A percentile compares a stretch with the other conserved stretches of the same genome.
These are phyloP conservation scores for Termitomyces sp. DNA, from an alignment of 768 basidiomycete genomes.

Conservation along the genomic window DNA sequence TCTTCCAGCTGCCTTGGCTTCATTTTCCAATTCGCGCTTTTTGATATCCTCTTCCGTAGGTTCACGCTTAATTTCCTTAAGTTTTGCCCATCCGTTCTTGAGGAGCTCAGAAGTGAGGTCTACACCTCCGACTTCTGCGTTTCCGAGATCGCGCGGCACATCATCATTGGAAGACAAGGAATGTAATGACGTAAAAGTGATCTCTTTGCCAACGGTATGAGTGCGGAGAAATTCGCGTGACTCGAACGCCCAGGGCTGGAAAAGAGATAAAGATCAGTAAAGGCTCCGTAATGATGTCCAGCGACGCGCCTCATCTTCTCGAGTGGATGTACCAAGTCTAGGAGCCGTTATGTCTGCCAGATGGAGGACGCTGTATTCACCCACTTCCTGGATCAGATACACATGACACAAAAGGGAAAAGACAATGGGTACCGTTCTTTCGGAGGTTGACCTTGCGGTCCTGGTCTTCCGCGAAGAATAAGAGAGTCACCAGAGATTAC, in stretches of 20 bases:
- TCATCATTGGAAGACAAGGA: conserved; percentile 75
- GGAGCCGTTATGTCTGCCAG: conserved; percentile 86
- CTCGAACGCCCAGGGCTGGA: conserved; percentile 85
- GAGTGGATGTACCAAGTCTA: conserved; percentile 70
- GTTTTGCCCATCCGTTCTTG: conserved; percentile 86
- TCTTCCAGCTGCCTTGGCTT: conserved; percentile 68
- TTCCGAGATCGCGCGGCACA: conserved; percentile 73
- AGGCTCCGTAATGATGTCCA: not conserved
- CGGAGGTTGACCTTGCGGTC: conserved; percentile 79
- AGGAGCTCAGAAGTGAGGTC: conserved; percentile 78
- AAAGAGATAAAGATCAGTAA: conserved; percentile 5
- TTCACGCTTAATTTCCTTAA: conserved; percentile 85
- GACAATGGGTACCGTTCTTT: conserved; percentile 70
- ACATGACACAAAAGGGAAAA: not conserved
- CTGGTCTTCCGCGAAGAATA: conserved; percentile 71
- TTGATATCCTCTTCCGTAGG: conserved; percentile 72
- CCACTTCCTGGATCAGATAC: not conserved
- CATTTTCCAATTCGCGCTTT: conserved; percentile 68
- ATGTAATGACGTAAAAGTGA: conserved; percentile 80
- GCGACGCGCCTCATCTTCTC: conserved; percentile 82
- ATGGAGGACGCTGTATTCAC: conserved; percentile 67
- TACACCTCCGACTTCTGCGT: conserved; percentile 63
- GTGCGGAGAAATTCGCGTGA: conserved; percentile 88
- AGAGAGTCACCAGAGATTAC: conserved; percentile 90
- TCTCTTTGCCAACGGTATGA: conserved; percentile 84